Percentiles rank a stretch among this genome's conserved stretches.
These are phyloP conservation scores for Neonectria coccinea DNA, from an alignment of 2,329 filamentous ascomycete species.

Conservation along the genomic window DNA sequence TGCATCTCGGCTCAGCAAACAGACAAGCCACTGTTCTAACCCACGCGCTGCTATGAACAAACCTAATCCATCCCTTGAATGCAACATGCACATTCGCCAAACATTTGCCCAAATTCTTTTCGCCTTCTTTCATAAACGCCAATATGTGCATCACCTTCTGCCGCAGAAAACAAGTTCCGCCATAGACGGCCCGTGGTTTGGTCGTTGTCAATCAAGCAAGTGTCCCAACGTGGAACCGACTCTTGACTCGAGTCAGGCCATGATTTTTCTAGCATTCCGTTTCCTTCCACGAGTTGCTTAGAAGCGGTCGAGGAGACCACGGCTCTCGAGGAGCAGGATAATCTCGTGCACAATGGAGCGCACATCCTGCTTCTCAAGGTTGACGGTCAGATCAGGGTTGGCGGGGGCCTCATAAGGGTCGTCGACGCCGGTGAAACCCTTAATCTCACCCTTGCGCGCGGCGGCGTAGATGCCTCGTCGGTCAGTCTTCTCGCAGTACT, in stretches of 20 bases:
- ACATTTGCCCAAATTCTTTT: slow-evolving; percentile 6
- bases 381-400: slow-evolving; percentile 86
- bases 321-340: slow-evolving; percentile 88
- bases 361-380: slow-evolving; percentile 87
- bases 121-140: slow-evolving; percentile 24
- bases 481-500: slow-evolving; percentile 95
- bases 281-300: slow-evolving; percentile 47
- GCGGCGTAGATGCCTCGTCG: slow-evolving; percentile 88
- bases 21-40: neutral
- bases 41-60: neutral
- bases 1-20: slow-evolving; percentile 6
- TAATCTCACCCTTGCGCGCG: slow-evolving; percentile 90
- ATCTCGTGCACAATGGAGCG: slow-evolving; percentile 97
- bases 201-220: slow-evolving; percentile 5
- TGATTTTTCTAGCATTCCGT: slow-evolving; percentile 18
- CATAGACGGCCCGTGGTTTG: neutral
- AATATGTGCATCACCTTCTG: slow-evolving; percentile 8
- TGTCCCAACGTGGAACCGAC: slow-evolving; percentile 1
- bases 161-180: slow-evolving; percentile 2
- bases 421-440: slow-evolving; percentile 98
- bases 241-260: slow-evolving; percentile 1
- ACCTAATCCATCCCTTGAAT: slow-evolving; percentile 4
- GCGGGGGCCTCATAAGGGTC: slow-evolving; percentile 91
- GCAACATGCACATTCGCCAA: neutral
- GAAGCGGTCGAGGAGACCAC: slow-evolving; percentile 83